Percentiles rank a stretch among this genome's conserved stretches.
Conservation (phyloP, 2,329 filamentous ascomycete genomes). For the Teratosphaeria zuluensis region DNA sequence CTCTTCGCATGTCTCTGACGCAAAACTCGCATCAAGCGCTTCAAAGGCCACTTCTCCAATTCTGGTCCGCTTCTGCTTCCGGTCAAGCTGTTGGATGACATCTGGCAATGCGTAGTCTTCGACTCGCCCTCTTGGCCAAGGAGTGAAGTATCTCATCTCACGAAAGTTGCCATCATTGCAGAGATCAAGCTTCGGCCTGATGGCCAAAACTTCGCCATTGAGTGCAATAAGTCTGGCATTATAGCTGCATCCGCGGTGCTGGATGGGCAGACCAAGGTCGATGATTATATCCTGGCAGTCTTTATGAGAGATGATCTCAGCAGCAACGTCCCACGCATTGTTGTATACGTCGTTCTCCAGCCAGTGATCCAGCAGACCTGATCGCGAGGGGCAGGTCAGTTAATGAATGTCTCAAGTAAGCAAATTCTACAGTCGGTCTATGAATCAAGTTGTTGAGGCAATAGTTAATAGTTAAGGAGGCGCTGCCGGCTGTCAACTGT, state of each 20-base stretch:
- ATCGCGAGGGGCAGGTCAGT: too few species aligned
- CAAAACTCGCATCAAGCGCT: conserved; percentile 53
- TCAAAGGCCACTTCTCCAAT: conserved; percentile 60
- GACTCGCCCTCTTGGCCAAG: conserved; percentile 50
- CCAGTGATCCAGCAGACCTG: conserved; percentile 53
- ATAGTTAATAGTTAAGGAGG: too few species aligned
- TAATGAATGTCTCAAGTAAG: too few species aligned
- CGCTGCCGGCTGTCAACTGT: too few species aligned
- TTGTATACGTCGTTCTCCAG: conserved; percentile 32
- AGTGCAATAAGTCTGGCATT: conserved; percentile 57
- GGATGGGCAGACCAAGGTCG: conserved; percentile 43
- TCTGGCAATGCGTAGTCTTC: conserved; percentile 58
- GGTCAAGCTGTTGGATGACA: conserved; percentile 46
- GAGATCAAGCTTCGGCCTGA: conserved; percentile 62
- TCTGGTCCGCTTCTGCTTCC: conserved; percentile 45
- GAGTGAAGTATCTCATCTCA: conserved; percentile 47
- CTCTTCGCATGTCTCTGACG: conserved; percentile 59
- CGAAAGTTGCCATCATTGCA: conserved; percentile 57
- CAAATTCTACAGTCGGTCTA: too few species aligned
- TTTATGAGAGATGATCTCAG: conserved; percentile 50
- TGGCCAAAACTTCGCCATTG: conserved; percentile 59
- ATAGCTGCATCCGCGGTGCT: conserved; percentile 53
- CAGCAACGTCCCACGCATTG: conserved; percentile 51
- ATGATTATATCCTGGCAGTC: conserved; percentile 57
- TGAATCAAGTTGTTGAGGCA: too few species aligned